A percentile compares a stretch with the other conserved stretches of the same genome.
These are phyloP conservation scores for Salvia splendens DNA, from an alignment of 257 asterid genomes.

Conservation along the genomic window DNA sequence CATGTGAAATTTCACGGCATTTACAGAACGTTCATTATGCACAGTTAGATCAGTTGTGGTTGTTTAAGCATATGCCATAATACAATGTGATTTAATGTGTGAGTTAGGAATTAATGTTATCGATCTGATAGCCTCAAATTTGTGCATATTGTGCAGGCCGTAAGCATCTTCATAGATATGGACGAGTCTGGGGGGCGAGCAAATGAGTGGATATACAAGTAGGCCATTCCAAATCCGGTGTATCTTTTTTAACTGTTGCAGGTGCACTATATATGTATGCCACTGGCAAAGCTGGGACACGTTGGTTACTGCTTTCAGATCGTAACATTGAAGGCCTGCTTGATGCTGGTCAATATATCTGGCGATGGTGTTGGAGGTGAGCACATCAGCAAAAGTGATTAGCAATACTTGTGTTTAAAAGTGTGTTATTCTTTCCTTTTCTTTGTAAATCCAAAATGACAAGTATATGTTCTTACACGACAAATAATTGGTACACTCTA, in stretches of 20 bases:
- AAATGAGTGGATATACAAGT: constrained; percentile 95
- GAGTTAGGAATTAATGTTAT: neutral
- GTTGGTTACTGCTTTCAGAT: neutral
- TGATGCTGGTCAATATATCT: neutral
- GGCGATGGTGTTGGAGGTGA: constrained; percentile 21
- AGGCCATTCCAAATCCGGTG: constrained; percentile 26
- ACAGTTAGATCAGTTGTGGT: too few relatives aligned
- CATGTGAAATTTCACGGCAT: too few relatives aligned
- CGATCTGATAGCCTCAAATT: neutral
- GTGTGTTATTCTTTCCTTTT: constrained; percentile 12
- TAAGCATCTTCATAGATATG: constrained; percentile 93
- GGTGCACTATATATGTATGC: constrained; percentile 7
- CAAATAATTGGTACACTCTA: neutral
- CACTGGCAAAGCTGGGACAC: constrained; percentile 17
- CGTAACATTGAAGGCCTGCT: constrained; percentile 22
- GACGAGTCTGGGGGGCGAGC: constrained; percentile 96
- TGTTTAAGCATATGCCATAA: too few relatives aligned
- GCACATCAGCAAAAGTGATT: neutral
- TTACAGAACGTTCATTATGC: too few relatives aligned
- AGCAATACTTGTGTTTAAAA: constrained; percentile 19
- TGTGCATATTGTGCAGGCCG: constrained; percentile 56
- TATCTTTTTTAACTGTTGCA: constrained; percentile 7
- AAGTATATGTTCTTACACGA: constrained; percentile 1
- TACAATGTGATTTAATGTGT: neutral
- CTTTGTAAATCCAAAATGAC: constrained; percentile 26